phyloP scores from a whole-genome alignment of 176 grass and related monocot species.

The Themeda triandra region DNA sequence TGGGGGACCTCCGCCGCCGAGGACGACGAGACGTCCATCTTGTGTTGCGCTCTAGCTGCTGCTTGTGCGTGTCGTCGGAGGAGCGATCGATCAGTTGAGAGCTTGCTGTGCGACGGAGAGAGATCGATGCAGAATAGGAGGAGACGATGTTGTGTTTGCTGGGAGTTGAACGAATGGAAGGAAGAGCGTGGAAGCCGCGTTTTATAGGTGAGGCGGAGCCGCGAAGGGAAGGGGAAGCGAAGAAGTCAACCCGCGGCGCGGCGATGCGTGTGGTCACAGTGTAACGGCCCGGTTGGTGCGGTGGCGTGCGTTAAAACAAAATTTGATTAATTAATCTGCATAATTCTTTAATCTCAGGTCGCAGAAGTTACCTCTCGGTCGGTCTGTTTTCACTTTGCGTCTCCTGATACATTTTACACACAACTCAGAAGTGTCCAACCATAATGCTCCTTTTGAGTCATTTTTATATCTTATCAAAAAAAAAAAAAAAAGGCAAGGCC shows the following conservation, averaged over 20 bases:
- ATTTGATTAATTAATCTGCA: neutral
- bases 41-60: no score
- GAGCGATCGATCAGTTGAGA: neutral
- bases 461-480: neutral
- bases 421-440: neutral
- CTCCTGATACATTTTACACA: neutral
- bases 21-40: constrained; percentile 29
- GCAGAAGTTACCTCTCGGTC: neutral
- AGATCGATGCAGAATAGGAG: neutral
- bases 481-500: no score
- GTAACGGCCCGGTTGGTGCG: neutral
- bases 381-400: neutral
- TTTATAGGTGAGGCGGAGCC: constrained; percentile 42
- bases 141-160: neutral
- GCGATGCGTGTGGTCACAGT: constrained; percentile 7
- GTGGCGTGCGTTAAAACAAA: neutral
- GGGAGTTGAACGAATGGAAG: constrained; percentile 10
- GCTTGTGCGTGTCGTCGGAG: neutral
- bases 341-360: neutral
- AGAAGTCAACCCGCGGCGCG: constrained; percentile 39
- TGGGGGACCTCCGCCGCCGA: constrained; percentile 50
- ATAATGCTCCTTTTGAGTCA: neutral
- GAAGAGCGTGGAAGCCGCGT: neutral
- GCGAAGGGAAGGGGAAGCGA: neutral
- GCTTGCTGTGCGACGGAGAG: neutral